These are phyloP conservation scores for Apiotrichum gamsii DNA, from an alignment of 1,284 basidiomycete species.

Conservation along the genomic window DNA sequence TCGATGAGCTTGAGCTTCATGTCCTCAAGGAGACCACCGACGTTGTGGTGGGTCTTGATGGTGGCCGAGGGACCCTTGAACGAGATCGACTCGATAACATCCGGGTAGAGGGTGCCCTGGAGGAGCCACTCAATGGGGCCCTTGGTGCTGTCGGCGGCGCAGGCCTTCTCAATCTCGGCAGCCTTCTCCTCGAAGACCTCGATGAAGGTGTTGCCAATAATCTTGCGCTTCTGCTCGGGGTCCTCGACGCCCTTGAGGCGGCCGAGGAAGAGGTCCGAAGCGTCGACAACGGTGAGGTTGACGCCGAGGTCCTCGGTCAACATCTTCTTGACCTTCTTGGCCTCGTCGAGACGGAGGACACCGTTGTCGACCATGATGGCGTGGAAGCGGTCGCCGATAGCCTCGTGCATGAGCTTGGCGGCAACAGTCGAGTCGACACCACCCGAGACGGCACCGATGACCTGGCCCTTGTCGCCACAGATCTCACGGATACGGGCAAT, in stretches of 20 bases:
- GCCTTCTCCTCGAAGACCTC: conserved; percentile 95
- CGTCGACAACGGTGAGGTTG: conserved; percentile 92
- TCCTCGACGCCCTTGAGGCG: conserved; percentile 87
- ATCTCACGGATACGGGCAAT: conserved; percentile 90
- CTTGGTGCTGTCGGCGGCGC: conserved; percentile 65
- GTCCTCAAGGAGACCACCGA: conserved; percentile 89
- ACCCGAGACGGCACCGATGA: conserved; percentile 95
- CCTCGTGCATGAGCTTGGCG: conserved; percentile 99
- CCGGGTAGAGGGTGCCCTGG: conserved; percentile 98
- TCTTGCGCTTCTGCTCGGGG: conserved; percentile 95
- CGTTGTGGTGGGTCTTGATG: conserved; percentile 99
- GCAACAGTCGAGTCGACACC: conserved; percentile 98
- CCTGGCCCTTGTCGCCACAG: conserved; percentile 88
- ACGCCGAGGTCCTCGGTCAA: conserved; percentile 89
- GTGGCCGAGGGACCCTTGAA: conserved; percentile 99
- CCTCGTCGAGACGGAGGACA: conserved; percentile 88
- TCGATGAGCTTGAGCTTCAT: conserved; percentile 99
- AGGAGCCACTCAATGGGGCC: conserved; percentile 94
- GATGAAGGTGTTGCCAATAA: conserved; percentile 99
- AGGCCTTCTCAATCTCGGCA: conserved; percentile 68
- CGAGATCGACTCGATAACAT: conserved; percentile 98
- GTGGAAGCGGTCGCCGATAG: conserved; percentile 97
- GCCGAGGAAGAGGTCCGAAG: conserved; percentile 88
- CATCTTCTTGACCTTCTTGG: conserved; percentile 90
- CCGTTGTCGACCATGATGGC: conserved; percentile 99